Percentiles rank a stretch among this genome's conserved stretches.
These are phyloP conservation scores for Russula virescens DNA, from an alignment of 768 basidiomycete species.

Conservation along the genomic window DNA sequence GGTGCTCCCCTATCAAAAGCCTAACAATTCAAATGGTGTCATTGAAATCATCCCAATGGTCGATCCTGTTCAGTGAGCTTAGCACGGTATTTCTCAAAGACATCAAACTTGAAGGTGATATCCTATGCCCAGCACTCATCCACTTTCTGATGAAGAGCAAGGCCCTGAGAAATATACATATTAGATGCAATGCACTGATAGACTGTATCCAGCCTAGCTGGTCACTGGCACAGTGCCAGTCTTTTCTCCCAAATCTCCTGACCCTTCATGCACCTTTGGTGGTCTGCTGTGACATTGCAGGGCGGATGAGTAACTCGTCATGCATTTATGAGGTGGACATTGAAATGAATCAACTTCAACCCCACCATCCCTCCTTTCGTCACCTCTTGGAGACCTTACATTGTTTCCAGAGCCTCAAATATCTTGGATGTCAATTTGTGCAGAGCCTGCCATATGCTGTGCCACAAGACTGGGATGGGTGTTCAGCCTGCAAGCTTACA, in stretches of 20 bases:
- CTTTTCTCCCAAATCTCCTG: too few species aligned
- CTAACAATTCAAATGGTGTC: background rate
- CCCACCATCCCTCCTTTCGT: too few species aligned
- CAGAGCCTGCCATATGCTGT: background rate
- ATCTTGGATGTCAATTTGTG: background rate
- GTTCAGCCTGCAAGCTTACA: too few species aligned
- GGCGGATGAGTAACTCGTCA: background rate
- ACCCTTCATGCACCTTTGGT: background rate
- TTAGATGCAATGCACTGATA: background rate
- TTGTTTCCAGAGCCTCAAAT: background rate
- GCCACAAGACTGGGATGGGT: background rate
- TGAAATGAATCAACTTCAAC: too few species aligned
- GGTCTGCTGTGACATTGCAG: background rate
- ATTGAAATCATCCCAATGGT: too few species aligned
- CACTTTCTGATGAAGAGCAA: background rate
- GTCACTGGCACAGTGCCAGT: too few species aligned
- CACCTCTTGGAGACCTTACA: too few species aligned
- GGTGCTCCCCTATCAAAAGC: too few species aligned
- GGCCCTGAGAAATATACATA: background rate
- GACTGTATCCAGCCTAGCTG: background rate
- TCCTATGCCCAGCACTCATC: too few species aligned
- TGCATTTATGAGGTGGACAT: background rate
- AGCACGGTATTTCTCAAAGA: too few species aligned
- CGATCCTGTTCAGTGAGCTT: too few species aligned
- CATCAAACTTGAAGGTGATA: too few species aligned